Base-by-base conservation (phyloP, 306 rosid genomes). In the Castanea sativa region DNA sequence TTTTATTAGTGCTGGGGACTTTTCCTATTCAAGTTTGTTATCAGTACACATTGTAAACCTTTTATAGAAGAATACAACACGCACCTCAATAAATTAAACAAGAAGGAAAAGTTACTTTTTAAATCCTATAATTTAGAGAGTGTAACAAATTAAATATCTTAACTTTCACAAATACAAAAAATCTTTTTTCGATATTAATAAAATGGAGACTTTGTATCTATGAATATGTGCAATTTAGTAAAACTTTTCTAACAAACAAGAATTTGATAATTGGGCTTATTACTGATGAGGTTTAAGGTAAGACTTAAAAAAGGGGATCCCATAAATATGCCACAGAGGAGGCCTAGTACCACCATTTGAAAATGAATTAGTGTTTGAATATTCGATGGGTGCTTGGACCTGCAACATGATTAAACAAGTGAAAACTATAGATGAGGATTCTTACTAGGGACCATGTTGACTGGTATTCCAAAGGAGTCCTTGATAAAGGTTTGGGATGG, bases 371-470 rank as follows among this genome's bases (percentile, higher is more conserved):
- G 45, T 41, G 45, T 41, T 41, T 41, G 11, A 41, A 41, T 41
- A 41, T 41, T 41, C 8, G 45, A 41, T 8, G 45, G 45, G 29
- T 58, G 5, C 64, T 58, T 58, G 64, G 45, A 8, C 45, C 64
- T 21, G 33, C 67, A 60, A 60, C 33, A 23, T 21, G 25, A 58
- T 9, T 21, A 58, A 9, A 2, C 27, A 59, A 10, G 14, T 35
- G 5, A 71, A 73, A 76, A 74, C 25, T 58, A 23, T 60, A 58
- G 65, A 64, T 20, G 55, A 43, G 57, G 45, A 80, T 61, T 82
- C 98, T 87, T 89, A 96, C 98, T 96, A 38, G 98, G 99, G 35
- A 89, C 92, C 98, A 93, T 93, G 90, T 81, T 90, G 79, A 96
- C 76, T 3, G 99, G 87, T 89, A 89, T 63, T 61, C 99, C 97